Base-by-base conservation (phyloP, 805 yeast genomes). In the Trichomonascus vanleenenianus region DNA sequence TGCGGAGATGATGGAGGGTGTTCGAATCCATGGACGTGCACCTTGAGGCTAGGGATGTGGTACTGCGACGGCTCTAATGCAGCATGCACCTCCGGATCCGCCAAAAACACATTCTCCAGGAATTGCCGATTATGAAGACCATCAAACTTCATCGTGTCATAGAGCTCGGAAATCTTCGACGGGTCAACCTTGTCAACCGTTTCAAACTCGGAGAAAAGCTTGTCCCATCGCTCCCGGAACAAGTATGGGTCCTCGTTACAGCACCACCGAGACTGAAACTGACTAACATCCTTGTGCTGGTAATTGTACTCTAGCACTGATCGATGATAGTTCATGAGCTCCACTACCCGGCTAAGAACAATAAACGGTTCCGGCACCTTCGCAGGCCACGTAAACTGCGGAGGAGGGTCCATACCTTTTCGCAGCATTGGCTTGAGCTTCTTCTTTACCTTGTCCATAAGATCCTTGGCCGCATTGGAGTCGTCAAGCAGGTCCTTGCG, bases 331-430 rank as follows among this genome's bases (percentile, higher is more conserved):
- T 81, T 87, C 97, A 93, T 91, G 58, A 93, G 72, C 57, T 88
- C 96, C 36, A 93, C 95, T 22, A 93, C 98, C 51, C 96, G 73
- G 59, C 87, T 85, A 56, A 94, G 85, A 12, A 93, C 98, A 41
- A 81, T 78, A 59, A 87, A 91, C 1, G 99, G 99, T 60, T 93
- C 94, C 0, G 98, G 97, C 85, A 93, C 88, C 61, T 87, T 87
- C 15, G 93, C 85, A 0, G 99, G 98, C 99, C 99, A 93, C 0
- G 98, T 85, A 64, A 93, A 93, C 60, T 93, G 96, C 0, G 94
- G 85, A 14, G 98, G 97, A 0, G 97, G 96, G 56, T 87, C 95
- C 45, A 87, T 85, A 1, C 98, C 98, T 64, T 89, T 93, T 65
- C 99, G 78, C 44, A 93, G 70, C 58, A 93, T 71, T 1, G 97